These are phyloP conservation scores for Pichia pseudocactophila DNA, from an alignment of 805 yeast species.

Conservation along the genomic window DNA sequence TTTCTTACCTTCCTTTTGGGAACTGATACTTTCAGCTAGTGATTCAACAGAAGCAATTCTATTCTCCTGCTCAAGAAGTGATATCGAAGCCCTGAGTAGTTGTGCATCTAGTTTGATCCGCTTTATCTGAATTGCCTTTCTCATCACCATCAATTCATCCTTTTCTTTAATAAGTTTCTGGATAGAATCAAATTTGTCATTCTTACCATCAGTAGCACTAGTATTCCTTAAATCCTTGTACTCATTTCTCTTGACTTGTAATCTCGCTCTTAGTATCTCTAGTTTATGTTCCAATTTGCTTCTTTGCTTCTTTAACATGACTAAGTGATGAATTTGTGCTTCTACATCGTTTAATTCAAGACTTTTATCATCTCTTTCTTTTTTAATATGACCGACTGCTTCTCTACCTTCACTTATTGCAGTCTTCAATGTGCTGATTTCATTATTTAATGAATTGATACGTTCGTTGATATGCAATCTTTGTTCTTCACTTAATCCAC, in stretches of 20 bases:
- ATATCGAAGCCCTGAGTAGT: constrained; percentile 16
- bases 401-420: background rate
- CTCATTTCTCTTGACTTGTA: background rate
- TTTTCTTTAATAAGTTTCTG: background rate
- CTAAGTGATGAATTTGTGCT: no score
- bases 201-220: background rate
- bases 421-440: constrained; percentile 2
- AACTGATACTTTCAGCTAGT: constrained; percentile 24
- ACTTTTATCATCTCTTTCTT: background rate
- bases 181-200: constrained; percentile 1
- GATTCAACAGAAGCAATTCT: constrained; percentile 19
- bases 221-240: constrained; percentile 2
- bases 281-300: constrained; percentile 2
- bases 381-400: background rate
- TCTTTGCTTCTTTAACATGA: no score
- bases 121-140: constrained; percentile 4
- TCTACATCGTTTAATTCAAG: background rate
- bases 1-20: constrained; percentile 21
- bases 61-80: constrained; percentile 32
- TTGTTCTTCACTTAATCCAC: constrained; percentile 26
- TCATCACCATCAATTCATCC: background rate
- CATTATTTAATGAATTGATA: constrained; percentile 11
- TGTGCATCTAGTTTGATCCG: constrained; percentile 24
- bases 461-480: constrained; percentile 12
- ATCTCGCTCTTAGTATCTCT: background rate